phyloP scores from a whole-genome alignment of 2,329 filamentous ascomycete species.

The Penicillium polonicum region DNA sequence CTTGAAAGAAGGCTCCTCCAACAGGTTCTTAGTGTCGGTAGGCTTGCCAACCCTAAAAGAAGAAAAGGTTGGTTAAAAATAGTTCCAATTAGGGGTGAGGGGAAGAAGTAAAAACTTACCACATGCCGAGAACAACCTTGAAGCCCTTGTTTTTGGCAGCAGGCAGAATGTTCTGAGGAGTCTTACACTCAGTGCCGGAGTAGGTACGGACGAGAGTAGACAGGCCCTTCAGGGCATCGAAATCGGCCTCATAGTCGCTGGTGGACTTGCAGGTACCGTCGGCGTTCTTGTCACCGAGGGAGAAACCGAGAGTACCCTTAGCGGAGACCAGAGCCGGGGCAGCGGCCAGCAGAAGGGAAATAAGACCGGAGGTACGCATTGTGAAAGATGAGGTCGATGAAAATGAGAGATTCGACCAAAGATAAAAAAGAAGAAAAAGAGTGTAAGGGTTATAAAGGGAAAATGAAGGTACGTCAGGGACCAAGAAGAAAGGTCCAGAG shows the following conservation, averaged over 20 bases:
- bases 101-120: slow-evolving; percentile 47
- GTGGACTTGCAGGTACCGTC: slow-evolving; percentile 62
- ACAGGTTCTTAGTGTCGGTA: slow-evolving; percentile 41
- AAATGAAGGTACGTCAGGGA: slow-evolving; percentile 12
- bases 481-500: slow-evolving; percentile 7
- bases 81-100: not conserved
- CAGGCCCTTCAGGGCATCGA: slow-evolving; percentile 57
- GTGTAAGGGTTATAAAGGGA: slow-evolving; percentile 6
- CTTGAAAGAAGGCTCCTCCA: slow-evolving; percentile 51
- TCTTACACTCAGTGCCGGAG: slow-evolving; percentile 65
- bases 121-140: slow-evolving; percentile 69
- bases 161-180: slow-evolving; percentile 61
- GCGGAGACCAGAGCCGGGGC: slow-evolving; percentile 52
- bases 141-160: slow-evolving; percentile 65
- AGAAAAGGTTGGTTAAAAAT: not conserved
- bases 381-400: slow-evolving; percentile 18
- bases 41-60: slow-evolving; percentile 22
- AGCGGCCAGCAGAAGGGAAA: slow-evolving; percentile 44
- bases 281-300: slow-evolving; percentile 63
- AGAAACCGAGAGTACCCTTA: slow-evolving; percentile 61
- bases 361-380: slow-evolving; percentile 48
- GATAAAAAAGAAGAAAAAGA: slow-evolving; percentile 1
- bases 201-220: slow-evolving; percentile 65
- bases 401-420: slow-evolving; percentile 3
- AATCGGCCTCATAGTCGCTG: slow-evolving; percentile 64